Evolutionary conservation across 495 filamentous ascomycete species (phyloP), one percentile per base, ranked within the genome.

Genomic region (Haplographium delicatum): DNA sequence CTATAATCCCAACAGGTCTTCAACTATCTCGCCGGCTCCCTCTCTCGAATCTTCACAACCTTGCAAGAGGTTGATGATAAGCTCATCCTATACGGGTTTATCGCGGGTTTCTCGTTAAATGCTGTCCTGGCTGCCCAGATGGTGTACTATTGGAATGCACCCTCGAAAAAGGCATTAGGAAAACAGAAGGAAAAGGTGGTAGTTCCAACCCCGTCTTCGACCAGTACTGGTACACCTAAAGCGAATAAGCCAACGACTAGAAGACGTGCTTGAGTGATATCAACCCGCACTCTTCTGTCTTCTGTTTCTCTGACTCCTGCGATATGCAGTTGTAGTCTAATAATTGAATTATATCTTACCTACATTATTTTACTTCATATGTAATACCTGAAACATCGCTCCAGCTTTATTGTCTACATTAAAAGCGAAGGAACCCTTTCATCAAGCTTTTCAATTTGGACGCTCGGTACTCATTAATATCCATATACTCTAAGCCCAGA

Each of bases 31-130:
- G 72, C 80, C 60, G 93, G 93, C 10, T 93, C 88, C 50, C 80
- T 96, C 31, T 85, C 88, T 10, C 84, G 93, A 60, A 94, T 98
- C 72, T 96, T 96, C 68, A 98, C 93, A 16, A 98, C 94, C 2
- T 68, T 97, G 41, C 88, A 96, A 61, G 93, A 98, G 73, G 90
- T 96, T 53, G 84, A 93, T 58, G 93, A 98, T 67, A 86, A 87
- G 65, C 73, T 97, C 48, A 96, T 98, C 57, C 78, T 98, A 13
- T 96, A 91, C 65, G 85, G 89, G 19, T 96, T 93, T 74, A 66
- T 96, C 38, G 88, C 87, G 2, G 94, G 86, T 19, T 95, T 95
- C 64, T 69, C 75, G 25, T 80, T 98, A 57, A 98, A 98, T 69
- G 69, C 83, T 53, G 76, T 98, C 47, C 71, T 97, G 49, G 93